Evolutionary conservation across 2,329 filamentous ascomycete species (phyloP).

Genomic region (Trichoderma arundinaceum): DNA sequence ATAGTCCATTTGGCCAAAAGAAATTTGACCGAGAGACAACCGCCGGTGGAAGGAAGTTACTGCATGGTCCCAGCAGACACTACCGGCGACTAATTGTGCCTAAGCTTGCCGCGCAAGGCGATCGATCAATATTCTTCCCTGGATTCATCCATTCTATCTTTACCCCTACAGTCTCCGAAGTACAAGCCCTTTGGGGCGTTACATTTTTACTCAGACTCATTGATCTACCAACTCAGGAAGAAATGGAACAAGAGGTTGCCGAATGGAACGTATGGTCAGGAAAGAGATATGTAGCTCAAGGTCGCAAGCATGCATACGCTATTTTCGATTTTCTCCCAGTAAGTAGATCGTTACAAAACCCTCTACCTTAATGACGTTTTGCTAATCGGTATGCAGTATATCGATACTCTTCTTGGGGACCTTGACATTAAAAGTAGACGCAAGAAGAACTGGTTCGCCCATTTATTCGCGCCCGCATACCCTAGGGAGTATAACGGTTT

Average conservation of each 20-base stretch:
- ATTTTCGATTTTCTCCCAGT: slow-evolving; percentile 44
- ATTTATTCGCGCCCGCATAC: slow-evolving; percentile 32
- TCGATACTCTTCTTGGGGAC: slow-evolving; percentile 34
- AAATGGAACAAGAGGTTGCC: slow-evolving; percentile 42
- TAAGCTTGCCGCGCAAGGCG: slow-evolving; percentile 37
- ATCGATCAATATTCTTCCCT: slow-evolving; percentile 43
- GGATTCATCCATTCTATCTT: slow-evolving; percentile 42
- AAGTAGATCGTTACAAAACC: slow-evolving; percentile 28
- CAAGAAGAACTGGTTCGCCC: slow-evolving; percentile 33
- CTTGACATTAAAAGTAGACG: slow-evolving; percentile 33
- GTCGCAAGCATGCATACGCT: slow-evolving; percentile 41
- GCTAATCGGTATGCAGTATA: slow-evolving; percentile 33
- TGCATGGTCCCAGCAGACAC: slow-evolving; percentile 36
- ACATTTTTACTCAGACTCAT: slow-evolving; percentile 39
- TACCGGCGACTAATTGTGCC: slow-evolving; percentile 39
- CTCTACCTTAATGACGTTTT: background rate
- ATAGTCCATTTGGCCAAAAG: slow-evolving; percentile 22
- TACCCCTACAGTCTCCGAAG: slow-evolving; percentile 39
- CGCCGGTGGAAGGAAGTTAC: slow-evolving; percentile 18
- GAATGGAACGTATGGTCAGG: slow-evolving; percentile 43
- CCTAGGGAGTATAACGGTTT: slow-evolving; percentile 34
- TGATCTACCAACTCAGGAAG: slow-evolving; percentile 36
- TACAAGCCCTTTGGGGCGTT: slow-evolving; percentile 43
- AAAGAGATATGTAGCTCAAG: slow-evolving; percentile 43
- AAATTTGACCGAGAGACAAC: background rate